Evolutionary conservation across 116 monocot species (phyloP).

Genomic region (Papilionanthe hybrid): DNA sequence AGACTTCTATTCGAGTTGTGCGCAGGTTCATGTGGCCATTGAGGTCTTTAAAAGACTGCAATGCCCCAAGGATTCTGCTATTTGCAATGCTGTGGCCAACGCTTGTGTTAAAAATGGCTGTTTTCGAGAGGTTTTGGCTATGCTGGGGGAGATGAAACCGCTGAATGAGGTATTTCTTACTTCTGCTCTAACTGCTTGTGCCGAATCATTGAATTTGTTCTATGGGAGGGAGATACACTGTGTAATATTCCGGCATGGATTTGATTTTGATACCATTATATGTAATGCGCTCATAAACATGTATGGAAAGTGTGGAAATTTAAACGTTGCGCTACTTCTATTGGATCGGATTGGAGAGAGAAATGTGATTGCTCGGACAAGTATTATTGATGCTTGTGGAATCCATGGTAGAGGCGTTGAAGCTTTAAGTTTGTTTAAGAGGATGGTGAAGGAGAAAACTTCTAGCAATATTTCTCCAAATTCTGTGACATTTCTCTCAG

Average conservation of each 20-base stretch:
- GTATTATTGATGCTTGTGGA: conserved; percentile 34
- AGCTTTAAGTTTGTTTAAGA: conserved; percentile 25
- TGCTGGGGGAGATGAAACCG: conserved; percentile 4
- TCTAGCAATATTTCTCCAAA: conserved; percentile 19
- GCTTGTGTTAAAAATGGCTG: conserved; percentile 9
- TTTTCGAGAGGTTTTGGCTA: conserved; percentile 9
- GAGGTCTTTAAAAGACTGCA: conserved; percentile 27
- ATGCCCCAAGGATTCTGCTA: conserved; percentile 9
- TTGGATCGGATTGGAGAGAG: conserved; percentile 12
- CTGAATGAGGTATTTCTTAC: conserved; percentile 10
- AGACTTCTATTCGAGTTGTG: conserved; percentile 34
- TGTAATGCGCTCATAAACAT: conserved; percentile 31
- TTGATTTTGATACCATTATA: conserved; percentile 15
- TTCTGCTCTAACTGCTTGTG: conserved; percentile 17
- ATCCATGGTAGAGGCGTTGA: conserved; percentile 24
- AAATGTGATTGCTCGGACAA: conserved; percentile 34
- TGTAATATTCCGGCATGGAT: conserved; percentile 11
- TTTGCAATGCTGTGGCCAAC: conserved; percentile 16
- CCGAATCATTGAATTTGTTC: conserved; percentile 14
- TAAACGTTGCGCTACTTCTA: neutral
- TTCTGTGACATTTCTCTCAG: conserved; percentile 27
- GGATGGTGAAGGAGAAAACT: conserved; percentile 13
- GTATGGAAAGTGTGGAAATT: conserved; percentile 35
- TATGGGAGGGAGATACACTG: conserved; percentile 29
- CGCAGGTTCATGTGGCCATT: conserved; percentile 23